Evolutionary conservation across 495 filamentous ascomycete species (phyloP), one percentile per base, ranked within the genome.

Genomic region (Penicillium lividum): DNA sequence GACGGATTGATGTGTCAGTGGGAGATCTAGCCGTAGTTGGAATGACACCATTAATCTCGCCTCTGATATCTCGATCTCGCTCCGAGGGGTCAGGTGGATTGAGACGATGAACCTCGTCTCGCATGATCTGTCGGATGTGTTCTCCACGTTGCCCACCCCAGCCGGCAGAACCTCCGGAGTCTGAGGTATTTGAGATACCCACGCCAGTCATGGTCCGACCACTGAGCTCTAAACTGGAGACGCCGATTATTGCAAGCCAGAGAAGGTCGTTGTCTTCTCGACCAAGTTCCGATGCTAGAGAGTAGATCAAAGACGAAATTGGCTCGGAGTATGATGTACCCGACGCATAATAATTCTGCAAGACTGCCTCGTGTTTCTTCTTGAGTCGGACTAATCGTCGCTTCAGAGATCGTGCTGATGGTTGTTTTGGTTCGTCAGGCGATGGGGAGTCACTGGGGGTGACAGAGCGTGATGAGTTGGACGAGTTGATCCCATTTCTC

Each of bases 221-320:
- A 58, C 93, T 96, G 0, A 97, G 84, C 68, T 97, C 93, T 69
- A 94, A 85, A 34, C 92, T 94, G 25, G 88, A 89, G 38, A 96
- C 90, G 10, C 94, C 94, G 25, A 98, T 89, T 61, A 98, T 97
- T 9, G 92, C 83, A 47, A 95, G 81, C 94, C 94, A 98, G 30
- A 98, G 84, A 30, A 97, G 77, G 64, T 98, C 92, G 64, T 98
- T 98, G 66, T 98, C 93, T 77, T 98, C 94, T 42, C 92, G 88
- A 56, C 93, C 95, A 10, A 98, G 84, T 62, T 97, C 94, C 2
- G 92, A 97, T 16, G 93, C 94, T 5, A 98, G 80, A 3, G 91
- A 95, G 73, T 98, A 98, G 58, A 98, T 77, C 66, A 98, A 84
- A 1, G 91, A 92, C 0, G 92, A 96, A 56, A 98, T 90, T 28